Percentiles rank a stretch among this genome's conserved stretches.
These are phyloP conservation scores for Pezicula neosporulosa DNA, from an alignment of 2,329 filamentous ascomycete genomes.

Conservation along the genomic window DNA sequence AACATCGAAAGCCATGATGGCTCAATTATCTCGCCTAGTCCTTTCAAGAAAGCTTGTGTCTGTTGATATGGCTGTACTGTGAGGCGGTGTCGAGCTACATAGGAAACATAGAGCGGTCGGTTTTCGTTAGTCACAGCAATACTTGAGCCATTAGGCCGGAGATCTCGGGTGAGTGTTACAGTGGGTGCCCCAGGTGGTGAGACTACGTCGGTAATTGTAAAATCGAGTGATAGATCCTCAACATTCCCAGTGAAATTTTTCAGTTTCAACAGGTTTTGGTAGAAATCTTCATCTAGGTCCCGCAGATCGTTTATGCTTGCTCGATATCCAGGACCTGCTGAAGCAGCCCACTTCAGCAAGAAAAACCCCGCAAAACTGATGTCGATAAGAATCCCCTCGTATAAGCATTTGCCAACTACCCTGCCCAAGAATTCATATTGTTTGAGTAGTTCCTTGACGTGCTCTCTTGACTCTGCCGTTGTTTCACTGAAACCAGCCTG, in stretches of 20 bases:
- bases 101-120: slow-evolving; percentile 88
- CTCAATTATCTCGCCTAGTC: slow-evolving; percentile 83
- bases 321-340: slow-evolving; percentile 68
- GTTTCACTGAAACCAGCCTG: slow-evolving; percentile 47
- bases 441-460: slow-evolving; percentile 59
- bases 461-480: slow-evolving; percentile 52
- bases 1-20: slow-evolving; percentile 97
- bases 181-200: slow-evolving; percentile 42
- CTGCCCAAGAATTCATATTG: slow-evolving; percentile 90
- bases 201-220: slow-evolving; percentile 76
- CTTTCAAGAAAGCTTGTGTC: slow-evolving; percentile 82
- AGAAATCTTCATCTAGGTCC: slow-evolving; percentile 86
- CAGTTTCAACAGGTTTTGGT: slow-evolving; percentile 76
- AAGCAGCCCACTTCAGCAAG: slow-evolving; percentile 88
- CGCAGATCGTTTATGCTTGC: slow-evolving; percentile 93
- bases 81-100: slow-evolving; percentile 83
- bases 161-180: slow-evolving; percentile 67
- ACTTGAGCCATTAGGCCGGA: slow-evolving; percentile 74
- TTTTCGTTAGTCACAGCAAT: slow-evolving; percentile 87
- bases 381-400: slow-evolving; percentile 93
- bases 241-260: slow-evolving; percentile 86
- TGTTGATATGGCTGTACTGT: slow-evolving; percentile 76
- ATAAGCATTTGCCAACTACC: slow-evolving; percentile 92
- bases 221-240: slow-evolving; percentile 77
- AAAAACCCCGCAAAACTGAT: slow-evolving; percentile 94